phyloP scores from a whole-genome alignment of 352 stramenopile genomes.

The Phytophthora quininea region DNA sequence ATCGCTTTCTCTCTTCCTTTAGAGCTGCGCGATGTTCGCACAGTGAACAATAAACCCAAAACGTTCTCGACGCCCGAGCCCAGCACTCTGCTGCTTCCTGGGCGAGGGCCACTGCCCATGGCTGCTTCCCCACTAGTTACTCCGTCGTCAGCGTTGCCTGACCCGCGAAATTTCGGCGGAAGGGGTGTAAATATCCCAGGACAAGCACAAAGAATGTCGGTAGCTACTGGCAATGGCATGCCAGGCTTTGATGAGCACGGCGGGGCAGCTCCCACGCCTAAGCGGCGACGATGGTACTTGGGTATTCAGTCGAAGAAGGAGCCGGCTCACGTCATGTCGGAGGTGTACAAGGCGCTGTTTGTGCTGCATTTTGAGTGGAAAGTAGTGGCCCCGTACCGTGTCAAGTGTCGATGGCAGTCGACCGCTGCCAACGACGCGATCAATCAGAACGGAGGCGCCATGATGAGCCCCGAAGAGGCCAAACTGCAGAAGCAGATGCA shows the following conservation, averaged over 20 bases:
- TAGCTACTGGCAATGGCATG: conserved; percentile 21
- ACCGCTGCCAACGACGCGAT: conserved; percentile 28
- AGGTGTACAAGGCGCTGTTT: conserved; percentile 99
- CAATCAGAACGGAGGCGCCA: conserved; percentile 20
- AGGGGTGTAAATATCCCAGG: conserved; percentile 42
- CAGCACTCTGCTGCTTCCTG: conserved; percentile 69
- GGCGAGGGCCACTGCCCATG: conserved; percentile 80
- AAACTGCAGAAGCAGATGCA: conserved; percentile 50
- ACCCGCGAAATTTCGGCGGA: conserved; percentile 73
- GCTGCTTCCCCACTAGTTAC: conserved; percentile 77
- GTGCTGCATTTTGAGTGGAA: conserved; percentile 98
- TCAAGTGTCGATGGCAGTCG: conserved; percentile 97
- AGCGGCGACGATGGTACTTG: conserved; percentile 96
- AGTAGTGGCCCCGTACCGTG: conserved; percentile 95
- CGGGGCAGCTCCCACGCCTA: conserved; percentile 44
- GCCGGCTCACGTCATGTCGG: conserved; percentile 98
- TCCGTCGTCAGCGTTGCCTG: conserved; percentile 45
- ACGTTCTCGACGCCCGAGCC: conserved; percentile 75
- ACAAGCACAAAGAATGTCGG: conserved; percentile 32
- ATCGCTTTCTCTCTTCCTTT: not conserved
- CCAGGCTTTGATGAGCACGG: conserved; percentile 49
- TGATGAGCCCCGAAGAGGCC: conserved; percentile 32
- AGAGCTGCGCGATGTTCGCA: conserved; percentile 80
- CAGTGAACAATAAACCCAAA: conserved; percentile 76
- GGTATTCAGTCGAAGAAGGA: conserved; percentile 99